A percentile compares a stretch with the other conserved stretches of the same genome.
Conservation (phyloP, 306 rosid species). For the peach (Prunus persica) region Prunus_persica_NCBIv2 NC_034013.1:2223001-2223500, state of each 20-base stretch:
- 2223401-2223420: background rate
- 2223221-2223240: background rate
- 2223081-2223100: background rate
- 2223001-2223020: conserved; percentile 15
- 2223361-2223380: no score
- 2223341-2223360: no score
- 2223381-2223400: no score
- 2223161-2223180: conserved; percentile 41
- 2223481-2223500: background rate
- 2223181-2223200: conserved; percentile 49
- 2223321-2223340: background rate
- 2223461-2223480: background rate
- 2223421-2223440: background rate
- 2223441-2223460: background rate
- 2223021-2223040: background rate
- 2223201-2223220: conserved; percentile 35
- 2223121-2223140: conserved; percentile 32
- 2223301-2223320: background rate
- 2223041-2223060: background rate
- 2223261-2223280: background rate
- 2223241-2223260: background rate
- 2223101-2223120: conserved; percentile 55
- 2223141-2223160: conserved; percentile 56
- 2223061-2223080: background rate
- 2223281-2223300: background rate